Base-by-base conservation (phyloP, 2,329 filamentous ascomycete species). In the Neofusicoccum sp. region DNA sequence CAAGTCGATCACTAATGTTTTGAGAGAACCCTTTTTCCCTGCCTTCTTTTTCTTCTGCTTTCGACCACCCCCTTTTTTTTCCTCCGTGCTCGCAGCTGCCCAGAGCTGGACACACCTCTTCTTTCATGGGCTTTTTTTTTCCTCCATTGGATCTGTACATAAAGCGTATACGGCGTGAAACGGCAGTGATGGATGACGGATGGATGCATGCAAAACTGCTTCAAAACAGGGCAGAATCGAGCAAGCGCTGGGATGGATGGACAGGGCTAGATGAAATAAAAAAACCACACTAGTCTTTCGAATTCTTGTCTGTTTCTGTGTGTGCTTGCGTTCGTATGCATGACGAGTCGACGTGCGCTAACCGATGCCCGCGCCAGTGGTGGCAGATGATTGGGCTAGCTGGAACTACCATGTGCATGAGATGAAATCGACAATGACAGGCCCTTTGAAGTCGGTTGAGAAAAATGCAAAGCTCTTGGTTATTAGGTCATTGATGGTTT, bases 91-190 rank as follows among this genome's bases (percentile, higher is more conserved):
- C 16, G 12, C 16, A 30, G 14, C 49, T 26, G 53, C 53, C 26
- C 14, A 24, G 31, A 6, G 16, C 20, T 26, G 28, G 14, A 36
- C 9, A 44, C n/a, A n/a, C n/a, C n/a, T 26, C 20, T 45, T 20
- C 8, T 16, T 45, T 47, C 6, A 26, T 38, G 30, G 9, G 28
- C 3, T 31, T n/a, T 58, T 44, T 20, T 26, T 12, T 33, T 26
- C 28, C 20, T 31, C 31, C 30, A 16, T 47, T 47, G 54, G 40
- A 45, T 45, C 38, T 58, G 41, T 47, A 47, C 30, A 47, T 47
- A 58, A 57, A 20, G 28, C 20, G 7, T 57, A 12, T 45, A 56
- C 38, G 51, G 51, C 51, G 51, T 56, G 51, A 44, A 43, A 40
- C 36, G 26, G 36, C 34, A 56, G 26, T 8, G 49, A 54, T 51